Evolutionary conservation across 2,329 filamentous ascomycete genomes (phyloP), one percentile per base, ranked within the genome.

Genomic region (Penicillium sp.): DNA sequence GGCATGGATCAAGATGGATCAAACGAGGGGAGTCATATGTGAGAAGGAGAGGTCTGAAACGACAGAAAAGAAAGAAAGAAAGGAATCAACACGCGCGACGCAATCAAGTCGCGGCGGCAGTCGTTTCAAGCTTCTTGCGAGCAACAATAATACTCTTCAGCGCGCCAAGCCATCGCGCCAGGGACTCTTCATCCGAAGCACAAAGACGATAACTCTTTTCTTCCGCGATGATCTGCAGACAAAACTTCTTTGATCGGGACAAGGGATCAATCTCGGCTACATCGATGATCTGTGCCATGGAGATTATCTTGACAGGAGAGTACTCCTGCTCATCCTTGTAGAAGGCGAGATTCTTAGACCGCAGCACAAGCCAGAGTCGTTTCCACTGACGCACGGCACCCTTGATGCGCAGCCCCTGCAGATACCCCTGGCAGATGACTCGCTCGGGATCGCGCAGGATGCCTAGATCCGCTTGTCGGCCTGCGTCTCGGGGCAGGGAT

Each of bases 291-390:
- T 82, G 85, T 8, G 85, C 80, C 65, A 97, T 85, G 4, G 89
- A 85, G 31, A 97, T 79, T 64, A 99, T 89, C 64, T 92, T 87
- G 58, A 89, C 82, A 0, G 92, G 90, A 12, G 89, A 88, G 73
- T 97, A 97, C 75, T 99, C 94, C 60, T 86, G 81, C 53, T 95
- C 90, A 69, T 95, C 89, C 74, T 97, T 97, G 81, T 99, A 99
- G 25, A 97, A 83, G 15, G 91, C 89, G 29, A 99, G 79, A 60
- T 89, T 92, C 49, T 89, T 87, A 1, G 90, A 88, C 29, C 94
- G 89, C 49, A 99, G 82, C 0, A 97, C 94, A 12, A 89, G 89
- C 94, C 94, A 97, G 56, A 92, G 82, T 65, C 91, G 88, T 79
- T 96, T 97, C 94, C 94, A 99, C 68, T 96, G 89, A 45, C 89